Conservation (phyloP, 495 filamentous ascomycete genomes). For the Talaromyces wortmannii region DNA sequence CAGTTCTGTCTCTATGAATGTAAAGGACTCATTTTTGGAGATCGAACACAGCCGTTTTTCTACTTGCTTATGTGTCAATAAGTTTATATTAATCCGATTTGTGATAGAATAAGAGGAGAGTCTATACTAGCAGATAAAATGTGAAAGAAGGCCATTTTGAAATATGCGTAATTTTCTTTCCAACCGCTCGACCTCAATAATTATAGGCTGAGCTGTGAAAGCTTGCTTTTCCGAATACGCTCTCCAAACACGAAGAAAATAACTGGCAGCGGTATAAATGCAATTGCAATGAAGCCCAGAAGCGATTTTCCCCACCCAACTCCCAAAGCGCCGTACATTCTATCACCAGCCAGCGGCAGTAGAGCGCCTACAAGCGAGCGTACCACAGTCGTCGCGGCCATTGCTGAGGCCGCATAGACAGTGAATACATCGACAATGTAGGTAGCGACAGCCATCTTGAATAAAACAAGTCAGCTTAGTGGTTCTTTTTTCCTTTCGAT, state of each 20-base stretch:
- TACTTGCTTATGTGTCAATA: no score
- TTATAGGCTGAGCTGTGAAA: no score
- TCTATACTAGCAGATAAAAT: no score
- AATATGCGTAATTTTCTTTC: no score
- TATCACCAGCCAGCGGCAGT: constrained; percentile 45
- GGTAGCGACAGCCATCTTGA: constrained; percentile 32
- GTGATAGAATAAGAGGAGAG: no score
- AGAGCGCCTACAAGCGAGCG: constrained; percentile 43
- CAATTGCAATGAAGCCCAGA: constrained; percentile 47
- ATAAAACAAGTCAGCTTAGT: constrained; percentile 8
- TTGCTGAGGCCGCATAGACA: constrained; percentile 43
- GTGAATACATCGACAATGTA: constrained; percentile 52
- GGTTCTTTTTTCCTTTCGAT: no score
- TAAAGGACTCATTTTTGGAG: no score
- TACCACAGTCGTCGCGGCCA: constrained; percentile 47
- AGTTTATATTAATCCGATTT: no score
- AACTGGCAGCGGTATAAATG: constrained; percentile 40
- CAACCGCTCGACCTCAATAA: no score
- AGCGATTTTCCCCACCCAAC: constrained; percentile 52
- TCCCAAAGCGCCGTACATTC: constrained; percentile 45
- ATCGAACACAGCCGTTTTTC: no score
- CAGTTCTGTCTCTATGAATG: no score
- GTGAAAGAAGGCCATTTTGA: no score
- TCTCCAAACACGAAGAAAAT: constrained; percentile 27
- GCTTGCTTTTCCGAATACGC: neutral